phyloP scores from a whole-genome alignment of 2,329 filamentous ascomycete species.

The Zalaria sp. region DNA sequence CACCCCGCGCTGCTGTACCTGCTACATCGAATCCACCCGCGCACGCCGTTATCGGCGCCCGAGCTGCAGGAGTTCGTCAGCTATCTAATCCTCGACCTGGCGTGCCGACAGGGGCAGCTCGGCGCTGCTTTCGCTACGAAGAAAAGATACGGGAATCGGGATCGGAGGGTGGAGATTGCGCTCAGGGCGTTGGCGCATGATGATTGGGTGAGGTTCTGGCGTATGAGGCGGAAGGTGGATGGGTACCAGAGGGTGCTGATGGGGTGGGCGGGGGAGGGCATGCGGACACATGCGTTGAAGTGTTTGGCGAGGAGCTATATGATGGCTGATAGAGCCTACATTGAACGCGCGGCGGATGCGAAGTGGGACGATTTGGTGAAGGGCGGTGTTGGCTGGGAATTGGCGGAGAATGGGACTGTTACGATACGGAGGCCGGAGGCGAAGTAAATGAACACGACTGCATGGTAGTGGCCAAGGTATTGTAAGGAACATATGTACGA shows the following conservation, averaged over 20 bases:
- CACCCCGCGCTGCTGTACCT: conserved; percentile 74
- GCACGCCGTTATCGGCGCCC: conserved; percentile 49
- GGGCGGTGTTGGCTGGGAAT: conserved; percentile 73
- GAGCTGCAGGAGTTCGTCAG: conserved; percentile 68
- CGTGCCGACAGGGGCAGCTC: conserved; percentile 67
- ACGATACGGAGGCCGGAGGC: conserved; percentile 3
- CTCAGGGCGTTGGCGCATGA: conserved; percentile 62
- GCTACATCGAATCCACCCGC: conserved; percentile 54
- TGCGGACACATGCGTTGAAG: conserved; percentile 67
- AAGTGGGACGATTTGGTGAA: conserved; percentile 59
- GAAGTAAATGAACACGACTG: background rate
- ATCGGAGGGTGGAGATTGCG: conserved; percentile 53
- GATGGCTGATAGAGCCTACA: conserved; percentile 49
- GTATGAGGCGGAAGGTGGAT: conserved; percentile 57
- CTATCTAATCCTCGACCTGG: conserved; percentile 76
- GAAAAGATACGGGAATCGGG: conserved; percentile 40
- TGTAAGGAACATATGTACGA: no score
- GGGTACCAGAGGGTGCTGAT: conserved; percentile 67
- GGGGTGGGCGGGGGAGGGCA: conserved; percentile 63
- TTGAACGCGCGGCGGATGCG: conserved; percentile 54
- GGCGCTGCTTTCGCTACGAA: conserved; percentile 57
- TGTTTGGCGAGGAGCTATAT: conserved; percentile 76
- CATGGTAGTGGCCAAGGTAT: no score
- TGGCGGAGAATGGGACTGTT: conserved; percentile 38
- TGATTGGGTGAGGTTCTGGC: conserved; percentile 70